Evolutionary conservation across 257 asterid genomes (phyloP), one percentile per base, ranked within the genome.

Genomic region (Eucommia ulmoides): DNA sequence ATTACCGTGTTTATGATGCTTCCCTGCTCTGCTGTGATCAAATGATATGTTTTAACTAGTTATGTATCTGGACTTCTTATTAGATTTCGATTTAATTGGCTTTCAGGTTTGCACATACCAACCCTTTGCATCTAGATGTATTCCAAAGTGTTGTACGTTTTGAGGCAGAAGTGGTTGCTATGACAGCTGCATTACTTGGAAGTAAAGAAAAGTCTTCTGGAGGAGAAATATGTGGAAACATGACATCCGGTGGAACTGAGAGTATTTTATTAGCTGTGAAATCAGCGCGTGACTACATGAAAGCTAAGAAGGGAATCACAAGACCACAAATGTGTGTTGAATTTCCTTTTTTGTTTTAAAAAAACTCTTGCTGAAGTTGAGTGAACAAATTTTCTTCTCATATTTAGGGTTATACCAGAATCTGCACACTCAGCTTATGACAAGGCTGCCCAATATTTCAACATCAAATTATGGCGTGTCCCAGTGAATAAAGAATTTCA

Each of bases 181-280:
- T 91, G 96, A 81, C 96, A 19, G 99, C 96, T 61, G 74, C 96
- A 38, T 73, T 91, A 33, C 94, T 91, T 24, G 99, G 99, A 42
- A 79, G 95, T 47, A 83, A 77, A 63, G 96, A 86, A 62, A 81
- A 75, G 62, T 53, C 70, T 50, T 75, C 93, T 22, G 96, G 95
- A 44, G 94, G 95, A 59, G 72, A 83, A 70, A 51, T 91, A 42
- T 91, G 99, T 63, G 99, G 99, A 58, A 91, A 91, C 65, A 91
- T 91, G 99, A 91, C 96, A 25, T 91, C 99, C 18, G 99, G 99
- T 38, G 99, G 99, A 57, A 86, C 99, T 38, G 99, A 91, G 62
- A 91, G 99, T 71, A 91, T 91, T 74, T 58, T 86, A 58, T 33
- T 91, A 71, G 99, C 96, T 25, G 76, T 91, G 61, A 91, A 91